Percentiles rank a stretch among this genome's conserved stretches.
These are phyloP conservation scores for Ochetophila trinervis DNA, from an alignment of 306 rosid species.

Conservation along the genomic window DNA sequence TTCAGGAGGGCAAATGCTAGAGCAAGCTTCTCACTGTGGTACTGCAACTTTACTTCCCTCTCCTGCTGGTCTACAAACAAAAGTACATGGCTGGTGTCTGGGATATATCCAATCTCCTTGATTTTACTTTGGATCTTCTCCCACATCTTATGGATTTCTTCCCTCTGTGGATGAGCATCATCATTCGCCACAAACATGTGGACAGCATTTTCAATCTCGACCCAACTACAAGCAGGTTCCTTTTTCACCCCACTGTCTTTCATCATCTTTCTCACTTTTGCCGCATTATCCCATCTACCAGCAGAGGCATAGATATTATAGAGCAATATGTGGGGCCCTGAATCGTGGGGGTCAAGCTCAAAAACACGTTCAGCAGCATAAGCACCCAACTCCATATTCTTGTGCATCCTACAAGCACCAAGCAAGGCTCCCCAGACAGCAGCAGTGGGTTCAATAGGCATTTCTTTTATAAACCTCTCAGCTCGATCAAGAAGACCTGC, in stretches of 20 bases:
- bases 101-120: slow-evolving; percentile 32
- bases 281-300: slow-evolving; percentile 29
- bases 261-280: slow-evolving; percentile 35
- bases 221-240: slow-evolving; percentile 47
- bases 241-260: slow-evolving; percentile 36
- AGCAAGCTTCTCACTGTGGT: slow-evolving; percentile 40
- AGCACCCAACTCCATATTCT: slow-evolving; percentile 28
- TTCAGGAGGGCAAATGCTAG: slow-evolving; percentile 35
- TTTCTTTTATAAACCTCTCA: slow-evolving; percentile 22
- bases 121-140: slow-evolving; percentile 24
- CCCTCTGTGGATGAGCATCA: slow-evolving; percentile 25
- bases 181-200: slow-evolving; percentile 34
- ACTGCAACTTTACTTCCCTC: slow-evolving; percentile 37
- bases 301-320: slow-evolving; percentile 32
- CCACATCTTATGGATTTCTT: slow-evolving; percentile 27
- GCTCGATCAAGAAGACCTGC: slow-evolving; percentile 33
- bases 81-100: slow-evolving; percentile 35
- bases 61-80: slow-evolving; percentile 33
- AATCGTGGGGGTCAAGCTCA: slow-evolving; percentile 38
- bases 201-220: slow-evolving; percentile 34
- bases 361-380: slow-evolving; percentile 37
- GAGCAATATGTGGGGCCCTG: slow-evolving; percentile 32
- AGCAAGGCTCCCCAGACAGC: slow-evolving; percentile 35
- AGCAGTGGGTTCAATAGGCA: slow-evolving; percentile 26
- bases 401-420: slow-evolving; percentile 41